A percentile compares a stretch with the other conserved stretches of the same genome.
Evolutionary conservation across 495 filamentous ascomycete species (phyloP).

Genomic region (Terfezia claveryi): DNA sequence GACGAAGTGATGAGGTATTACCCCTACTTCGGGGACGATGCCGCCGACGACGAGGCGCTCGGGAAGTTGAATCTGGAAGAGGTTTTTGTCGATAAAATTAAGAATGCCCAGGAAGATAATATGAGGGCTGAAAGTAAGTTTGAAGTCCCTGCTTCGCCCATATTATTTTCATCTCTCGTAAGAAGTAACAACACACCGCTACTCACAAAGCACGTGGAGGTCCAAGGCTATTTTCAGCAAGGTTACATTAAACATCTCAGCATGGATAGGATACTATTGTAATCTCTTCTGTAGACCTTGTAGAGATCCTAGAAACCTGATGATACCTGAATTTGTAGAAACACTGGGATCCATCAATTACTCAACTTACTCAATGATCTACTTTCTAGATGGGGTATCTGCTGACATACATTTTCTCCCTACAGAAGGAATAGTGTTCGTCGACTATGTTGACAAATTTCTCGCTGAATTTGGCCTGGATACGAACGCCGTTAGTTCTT

Average conservation of each 20-base stretch:
- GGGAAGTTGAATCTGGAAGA: slow-evolving; percentile 14
- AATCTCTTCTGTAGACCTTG: too few species aligned
- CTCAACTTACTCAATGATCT: neutral
- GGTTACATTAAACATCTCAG: too few species aligned
- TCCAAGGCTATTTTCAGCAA: too few species aligned
- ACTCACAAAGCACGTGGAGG: too few species aligned
- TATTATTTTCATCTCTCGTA: too few species aligned
- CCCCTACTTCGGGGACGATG: slow-evolving; percentile 21
- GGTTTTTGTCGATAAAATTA: slow-evolving; percentile 15
- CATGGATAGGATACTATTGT: too few species aligned
- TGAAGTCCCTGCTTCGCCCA: too few species aligned
- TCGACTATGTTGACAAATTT: slow-evolving; percentile 12
- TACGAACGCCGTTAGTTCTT: slow-evolving; percentile 7
- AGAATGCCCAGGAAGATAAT: slow-evolving; percentile 9
- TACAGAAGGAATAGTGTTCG: slow-evolving; percentile 11
- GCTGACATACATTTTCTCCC: too few species aligned
- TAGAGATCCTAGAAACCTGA: neutral
- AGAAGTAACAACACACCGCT: too few species aligned
- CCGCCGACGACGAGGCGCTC: slow-evolving; percentile 12
- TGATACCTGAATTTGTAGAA: neutral
- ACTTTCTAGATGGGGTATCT: neutral
- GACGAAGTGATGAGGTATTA: slow-evolving; percentile 20
- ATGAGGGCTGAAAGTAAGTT: slow-evolving; percentile 13
- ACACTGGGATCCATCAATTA: neutral
- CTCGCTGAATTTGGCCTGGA: slow-evolving; percentile 8